These are phyloP conservation scores for Spongospora subterranea DNA, from an alignment of 208 protist genomes.

Conservation along the genomic window DNA sequence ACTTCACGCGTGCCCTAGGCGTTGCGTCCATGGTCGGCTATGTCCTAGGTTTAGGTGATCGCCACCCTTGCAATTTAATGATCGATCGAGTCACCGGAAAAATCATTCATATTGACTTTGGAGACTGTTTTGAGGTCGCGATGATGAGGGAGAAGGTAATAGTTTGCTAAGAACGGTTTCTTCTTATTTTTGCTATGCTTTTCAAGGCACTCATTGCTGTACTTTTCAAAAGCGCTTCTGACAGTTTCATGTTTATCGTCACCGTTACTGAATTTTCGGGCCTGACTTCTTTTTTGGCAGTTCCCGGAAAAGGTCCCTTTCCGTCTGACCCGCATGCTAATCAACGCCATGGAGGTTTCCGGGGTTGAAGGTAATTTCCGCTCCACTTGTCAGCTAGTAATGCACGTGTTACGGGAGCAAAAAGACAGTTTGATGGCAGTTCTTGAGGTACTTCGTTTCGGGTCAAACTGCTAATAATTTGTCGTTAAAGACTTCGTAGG, in stretches of 20 bases:
- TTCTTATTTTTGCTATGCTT: neutral
- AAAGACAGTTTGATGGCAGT: conserved; percentile 97
- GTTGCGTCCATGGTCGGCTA: conserved; percentile 96
- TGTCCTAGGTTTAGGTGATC: conserved; percentile 89
- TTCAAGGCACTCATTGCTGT: neutral
- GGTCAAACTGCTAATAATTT: conserved; percentile 87
- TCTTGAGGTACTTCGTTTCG: conserved; percentile 90
- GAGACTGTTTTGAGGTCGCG: conserved; percentile 99
- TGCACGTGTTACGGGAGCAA: conserved; percentile 96
- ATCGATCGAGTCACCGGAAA: conserved; percentile 94
- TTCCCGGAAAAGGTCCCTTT: conserved; percentile 99
- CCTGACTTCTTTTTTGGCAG: conserved; percentile 69
- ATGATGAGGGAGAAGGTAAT: conserved; percentile 21
- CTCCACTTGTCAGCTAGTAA: conserved; percentile 94
- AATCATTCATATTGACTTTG: conserved; percentile 99
- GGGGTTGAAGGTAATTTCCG: conserved; percentile 98
- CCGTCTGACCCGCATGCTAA: conserved; percentile 97
- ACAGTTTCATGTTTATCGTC: too few species aligned
- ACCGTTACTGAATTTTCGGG: neutral
- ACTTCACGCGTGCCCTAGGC: conserved; percentile 96
- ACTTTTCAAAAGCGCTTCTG: too few species aligned
- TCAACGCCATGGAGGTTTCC: conserved; percentile 95
- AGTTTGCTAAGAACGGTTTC: neutral
- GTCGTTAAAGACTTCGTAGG: conserved; percentile 94
- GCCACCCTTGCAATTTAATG: conserved; percentile 99